Evolutionary conservation across 805 yeast species (phyloP), one percentile per base, ranked within the genome.

Genomic region (Barnettozyma sp.): DNA sequence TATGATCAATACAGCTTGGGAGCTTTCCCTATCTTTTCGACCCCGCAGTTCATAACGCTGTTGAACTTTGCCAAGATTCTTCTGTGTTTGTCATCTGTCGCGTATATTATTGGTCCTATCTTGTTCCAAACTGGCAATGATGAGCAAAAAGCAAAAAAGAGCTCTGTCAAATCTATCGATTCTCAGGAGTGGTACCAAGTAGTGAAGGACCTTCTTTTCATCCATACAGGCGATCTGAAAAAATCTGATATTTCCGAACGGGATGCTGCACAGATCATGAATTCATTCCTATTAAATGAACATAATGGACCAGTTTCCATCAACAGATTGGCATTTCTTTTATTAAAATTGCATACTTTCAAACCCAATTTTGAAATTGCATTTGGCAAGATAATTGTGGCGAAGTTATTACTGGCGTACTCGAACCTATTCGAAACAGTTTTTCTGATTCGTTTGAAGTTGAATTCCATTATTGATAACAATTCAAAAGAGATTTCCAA

Each of bases 1-100:
- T 43, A 35, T 32, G 73, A 67, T 41, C 67, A 65, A 45, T 60
- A 64, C 41, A 71, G 73, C 1, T 49, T 70, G 44, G 52, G 65
- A 19, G 66, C 71, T 0, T 48, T 69, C 37, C 76, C 76, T 31
- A 30, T 54, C 12, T 22, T 54, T 26, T 49, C 58, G 12, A 47
- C 52, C 21, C 57, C 59, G 10, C 35, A 53, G n/a, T 42, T 54
- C 20, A 36, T 43, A 7, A 50, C 52, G 29, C 48, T 62, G 14
- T 43, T 54, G 38, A 45, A 38, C 10, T 19, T 59, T 8, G 15
- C 53, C 1, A 58, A 60, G 33, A 18, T 54, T 13, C 35, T 54
- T 9, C 44, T 63, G 14, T 36, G 60, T 14, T 27, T 52, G 2
- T 49, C 40, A 10, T 41, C 60, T 3, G 17, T 50, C 13, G 11